Evolutionary conservation across 257 asterid species (phyloP).

Genomic region (Solanum paucissectum): DNA sequence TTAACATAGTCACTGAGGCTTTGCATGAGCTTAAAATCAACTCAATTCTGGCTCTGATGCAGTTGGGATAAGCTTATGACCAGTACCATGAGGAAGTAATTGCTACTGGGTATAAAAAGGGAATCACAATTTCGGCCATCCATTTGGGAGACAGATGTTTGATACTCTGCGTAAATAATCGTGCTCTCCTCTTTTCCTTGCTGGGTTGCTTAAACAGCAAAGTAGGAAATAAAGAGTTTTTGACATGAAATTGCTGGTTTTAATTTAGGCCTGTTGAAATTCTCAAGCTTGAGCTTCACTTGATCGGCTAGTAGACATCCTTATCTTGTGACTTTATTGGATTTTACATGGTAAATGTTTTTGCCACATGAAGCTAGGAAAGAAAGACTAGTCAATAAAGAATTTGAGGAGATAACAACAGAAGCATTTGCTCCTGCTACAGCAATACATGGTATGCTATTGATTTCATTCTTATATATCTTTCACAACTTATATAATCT

Average conservation of each 20-base stretch:
- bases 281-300: not conserved
- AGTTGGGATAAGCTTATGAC: not conserved
- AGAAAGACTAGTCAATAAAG: not conserved
- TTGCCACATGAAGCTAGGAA: not conserved
- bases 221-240: not conserved
- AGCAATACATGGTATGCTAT: conserved; percentile 1
- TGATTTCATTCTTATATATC: not conserved
- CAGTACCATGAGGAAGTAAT: not conserved
- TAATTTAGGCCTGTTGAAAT: not conserved
- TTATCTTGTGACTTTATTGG: not conserved
- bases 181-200: not conserved
- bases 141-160: not conserved
- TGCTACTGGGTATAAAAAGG: not conserved
- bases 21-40: not conserved
- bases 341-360: not conserved
- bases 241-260: not conserved
- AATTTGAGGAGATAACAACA: not conserved
- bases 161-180: not conserved
- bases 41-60: not conserved
- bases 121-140: not conserved
- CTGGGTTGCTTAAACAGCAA: not conserved
- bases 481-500: not conserved
- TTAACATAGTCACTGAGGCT: not conserved
- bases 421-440: not conserved
- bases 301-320: not conserved